Base-by-base conservation (phyloP, 306 rosid species). In the Cucurbita pepo region DNA sequence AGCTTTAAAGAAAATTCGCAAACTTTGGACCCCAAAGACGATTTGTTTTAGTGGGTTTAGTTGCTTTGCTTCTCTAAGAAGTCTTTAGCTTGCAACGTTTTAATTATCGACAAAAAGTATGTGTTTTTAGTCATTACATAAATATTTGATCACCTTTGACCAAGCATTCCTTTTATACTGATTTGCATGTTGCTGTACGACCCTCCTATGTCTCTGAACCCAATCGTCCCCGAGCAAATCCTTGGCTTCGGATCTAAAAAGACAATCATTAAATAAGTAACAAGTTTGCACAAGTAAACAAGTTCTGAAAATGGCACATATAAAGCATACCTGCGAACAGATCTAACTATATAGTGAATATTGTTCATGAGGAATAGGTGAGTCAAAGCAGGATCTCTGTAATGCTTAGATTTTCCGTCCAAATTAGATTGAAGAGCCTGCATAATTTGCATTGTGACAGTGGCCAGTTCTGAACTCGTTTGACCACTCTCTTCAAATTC, bases 211-310 rank as follows among this genome's bases (percentile, higher is more conserved):
- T 54, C 90, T 82, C 75, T 89, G 97, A 78, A 94, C 99, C 99
- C 99, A 94, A 74, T 94, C 99, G 80, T 94, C 99, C 50, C 99
- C 99, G 37, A 94, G 88, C 81, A 91, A 85, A 86, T 94, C 99
- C 86, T 94, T 94, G 79, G 99, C 99, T 83, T 94, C 99, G 75
- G 99, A 91, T 80, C 99, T 94, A 71, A 83, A 71, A 44, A 72
- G 54, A 67, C 54, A 48, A 77, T 69, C 43, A 60, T 48, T 56
- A 18, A 47, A 18, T 38, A 62, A 44, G 63, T 16, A 36, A 67
- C 19, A 79, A 51, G 54, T 55, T 76, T 78, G 76, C 43, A 76
- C 57, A 62, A 47, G 57, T 36, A 2, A 71, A 78, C 38, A 80
- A 66, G 45, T 44, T 41, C 9, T 75, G 76, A 48, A 44, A 76